Evolutionary conservation across 768 basidiomycete species (phyloP), one percentile per base, ranked within the genome.

Genomic region (Boletus reticulatus): DNA sequence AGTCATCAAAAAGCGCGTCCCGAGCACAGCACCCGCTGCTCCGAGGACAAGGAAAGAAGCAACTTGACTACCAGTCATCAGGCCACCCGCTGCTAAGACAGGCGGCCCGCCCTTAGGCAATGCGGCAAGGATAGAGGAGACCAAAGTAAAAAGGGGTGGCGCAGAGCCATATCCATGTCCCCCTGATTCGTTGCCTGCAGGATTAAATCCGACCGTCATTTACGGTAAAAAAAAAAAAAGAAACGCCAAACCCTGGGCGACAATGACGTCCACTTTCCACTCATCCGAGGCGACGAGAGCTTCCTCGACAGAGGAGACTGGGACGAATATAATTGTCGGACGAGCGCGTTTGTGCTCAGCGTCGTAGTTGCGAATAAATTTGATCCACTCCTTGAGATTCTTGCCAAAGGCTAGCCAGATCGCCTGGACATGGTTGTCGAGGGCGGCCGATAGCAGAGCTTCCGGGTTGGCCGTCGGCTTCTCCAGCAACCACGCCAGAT

Each of bases 391-490:
- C 13, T 72, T 71, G 17, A 88, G 61, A 59, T 84, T 71, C 27
- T 75, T 67, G 1, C 89, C 89, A 64, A 89, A 92, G 0, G 88
- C 76, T 41, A 94, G 76, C 89, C 90, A 93, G 50, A 93, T 71
- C 8, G 87, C 85, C 44, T 76, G 78, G 10, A 89, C 81, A 20
- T 76, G 72, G 52, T 78, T 76, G 48, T 83, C 78, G 48, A 90
- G 75, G 11, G 81, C 80, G 31, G 75, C 65, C 4, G 74, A 68
- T 24, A 91, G 66, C 31, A 84, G 61, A 17, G 76, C 70, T 31
- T 75, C 63, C 7, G 79, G 75, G 41, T 68, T 59, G 7, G 68
- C 68, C 19, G 71, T 67, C 14, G 74, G 66, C 43, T 78, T 72
- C 48, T 92, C 88, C 16, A 92, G 77, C 57, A 78, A 77, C 88